Base-by-base conservation (phyloP, 805 yeast genomes). In the Candida pseudoglaebosa region DNA sequence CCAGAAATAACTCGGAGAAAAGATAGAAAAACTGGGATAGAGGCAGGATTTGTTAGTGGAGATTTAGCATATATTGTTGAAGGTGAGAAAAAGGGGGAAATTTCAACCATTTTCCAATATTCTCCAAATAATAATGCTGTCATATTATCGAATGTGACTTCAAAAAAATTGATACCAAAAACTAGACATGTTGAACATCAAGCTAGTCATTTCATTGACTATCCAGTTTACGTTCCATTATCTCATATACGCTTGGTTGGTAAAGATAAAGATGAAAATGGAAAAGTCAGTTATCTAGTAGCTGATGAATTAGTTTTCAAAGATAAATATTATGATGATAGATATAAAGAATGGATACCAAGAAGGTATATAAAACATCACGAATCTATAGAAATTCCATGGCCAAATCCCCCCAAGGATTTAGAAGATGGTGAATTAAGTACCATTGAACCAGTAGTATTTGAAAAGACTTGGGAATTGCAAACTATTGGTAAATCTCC, bases 191-290 rank as follows among this genome's bases (percentile, higher is more conserved):
- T 74, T 28, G 80, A 76, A 32, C 82, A 82, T 24, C 93, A 84
- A 55, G 70, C 70, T 16, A 75, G 83, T 31, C 91, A 87, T 48
- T 78, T 87, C 32, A 67, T 82, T 17, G 81, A 82, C 24, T 75
- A 77, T 52, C 95, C 95, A 28, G 66, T 65, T 28, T 73, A 81
- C 4, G 72, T 86, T 20, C 75, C 78, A 26, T 71, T 75, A 44
- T 65, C 67, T 17, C 77, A 82, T 46, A 65, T 90, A 41, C 80
- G 82, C 54, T 73, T 91, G 36, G 93, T 91, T 2, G 90, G 91
- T 17, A 84, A 84, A 46, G 73, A 86, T 35, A 78, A 71, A 38
- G 81, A 82, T 47, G 87, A 78, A 36, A 71, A 73, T 18, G 91
- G 91, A 2, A 58, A 70, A 7, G 62, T 73, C 32, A 75, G 73